Evolutionary conservation across 1,284 basidiomycete genomes (phyloP), one percentile per base, ranked within the genome.

Genomic region (Cystobasidium slooffiae): DNA sequence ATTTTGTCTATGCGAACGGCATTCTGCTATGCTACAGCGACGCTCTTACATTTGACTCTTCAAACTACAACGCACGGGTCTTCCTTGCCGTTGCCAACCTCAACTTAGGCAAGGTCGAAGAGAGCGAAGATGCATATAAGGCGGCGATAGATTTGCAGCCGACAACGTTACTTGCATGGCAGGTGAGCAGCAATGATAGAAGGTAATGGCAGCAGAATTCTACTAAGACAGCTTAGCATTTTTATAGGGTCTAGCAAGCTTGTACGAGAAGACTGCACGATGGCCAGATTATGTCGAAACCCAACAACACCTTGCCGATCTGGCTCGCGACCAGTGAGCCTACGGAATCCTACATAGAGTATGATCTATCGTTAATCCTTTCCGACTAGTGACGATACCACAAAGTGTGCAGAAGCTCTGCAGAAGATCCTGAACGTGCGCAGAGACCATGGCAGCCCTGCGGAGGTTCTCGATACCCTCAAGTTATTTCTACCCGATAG

Each of bases 51-150:
- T 80, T 77, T 37, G 79, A 80, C 8, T 41, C 68, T 0, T 24
- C 44, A 22, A 79, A 80, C 68, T 80, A 80, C 77, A 78, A 80
- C 39, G 78, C 77, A 73, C 87, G 91, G 79, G 89, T 94, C 7
- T 95, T 93, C 80, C 86, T 93, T 24, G 94, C 89, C 1, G 82
- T 94, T 14, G 88, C 94, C 0, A 84, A 87, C 16, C 84, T 91
- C 7, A 91, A 94, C 80, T 84, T 94, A 3, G 87, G 88, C 37
- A 86, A 91, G 67, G 81, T 84, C 37, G 87, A 89, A 43, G 85
- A 89, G 80, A 91, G 93, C 83, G 93, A 95, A 85, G 88, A 91
- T 87, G 92, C 80, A 0, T 84, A 84, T 74, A 75, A 75, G 67
- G 78, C 78, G 56, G 83, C 83, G 0, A 83, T 81, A 22, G 75